Conservation (phyloP, 2,329 filamentous ascomycete genomes). For the Colletotrichum orchidophilum region DNA sequence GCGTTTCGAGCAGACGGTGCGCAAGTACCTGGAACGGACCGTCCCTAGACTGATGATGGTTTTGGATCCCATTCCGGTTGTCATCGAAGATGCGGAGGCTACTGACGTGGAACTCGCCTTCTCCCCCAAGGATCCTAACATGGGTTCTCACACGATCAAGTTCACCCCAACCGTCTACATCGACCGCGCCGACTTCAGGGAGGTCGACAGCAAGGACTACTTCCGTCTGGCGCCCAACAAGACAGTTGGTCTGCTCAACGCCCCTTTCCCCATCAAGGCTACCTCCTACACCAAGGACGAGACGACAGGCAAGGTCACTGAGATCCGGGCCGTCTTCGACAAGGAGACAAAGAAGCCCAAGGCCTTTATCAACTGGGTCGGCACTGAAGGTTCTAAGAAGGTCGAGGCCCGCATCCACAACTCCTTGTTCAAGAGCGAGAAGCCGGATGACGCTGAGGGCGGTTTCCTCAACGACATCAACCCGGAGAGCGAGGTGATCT, state of each 20-base stretch:
- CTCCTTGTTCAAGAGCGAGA: conserved; percentile 85
- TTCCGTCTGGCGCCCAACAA: conserved; percentile 84
- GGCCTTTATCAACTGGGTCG: conserved; percentile 92
- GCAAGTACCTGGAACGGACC: conserved; percentile 86
- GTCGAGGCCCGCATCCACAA: conserved; percentile 84
- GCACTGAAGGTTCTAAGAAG: conserved; percentile 68
- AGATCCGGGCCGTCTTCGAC: conserved; percentile 71
- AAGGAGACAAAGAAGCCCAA: conserved; percentile 79
- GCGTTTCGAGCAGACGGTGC: conserved; percentile 86
- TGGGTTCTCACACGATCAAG: conserved; percentile 67
- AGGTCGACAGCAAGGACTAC: conserved; percentile 78
- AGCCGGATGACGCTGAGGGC: conserved; percentile 79
- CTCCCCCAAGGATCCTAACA: conserved; percentile 79
- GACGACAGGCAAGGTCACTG: conserved; percentile 69
- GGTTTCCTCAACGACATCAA: conserved; percentile 89
- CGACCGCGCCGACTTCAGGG: conserved; percentile 82
- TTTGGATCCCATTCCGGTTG: conserved; percentile 83
- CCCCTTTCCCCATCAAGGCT: conserved; percentile 76
- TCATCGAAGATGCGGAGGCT: conserved; percentile 82
- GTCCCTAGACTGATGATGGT: conserved; percentile 92
- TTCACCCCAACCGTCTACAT: conserved; percentile 87
- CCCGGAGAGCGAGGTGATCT: conserved; percentile 84
- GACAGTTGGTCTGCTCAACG: conserved; percentile 78
- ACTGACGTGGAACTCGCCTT: conserved; percentile 76
- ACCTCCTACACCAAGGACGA: conserved; percentile 75